phyloP scores from a whole-genome alignment of 305 asterid species.

The Ruellia speciosa region DNA sequence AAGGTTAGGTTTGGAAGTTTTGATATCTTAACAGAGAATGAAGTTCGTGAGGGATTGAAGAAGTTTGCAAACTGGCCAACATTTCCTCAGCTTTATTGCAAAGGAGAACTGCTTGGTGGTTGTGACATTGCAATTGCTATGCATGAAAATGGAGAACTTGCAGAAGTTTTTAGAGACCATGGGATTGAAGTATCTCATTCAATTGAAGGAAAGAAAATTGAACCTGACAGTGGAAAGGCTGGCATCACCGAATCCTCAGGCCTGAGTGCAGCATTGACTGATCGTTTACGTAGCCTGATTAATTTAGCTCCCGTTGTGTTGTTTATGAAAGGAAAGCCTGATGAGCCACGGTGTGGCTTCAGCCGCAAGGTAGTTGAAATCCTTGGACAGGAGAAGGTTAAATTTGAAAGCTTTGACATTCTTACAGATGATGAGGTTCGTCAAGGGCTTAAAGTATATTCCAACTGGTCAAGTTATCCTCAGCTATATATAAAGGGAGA shows the following conservation, averaged over 20 bases:
- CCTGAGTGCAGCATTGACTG: constrained; percentile 43
- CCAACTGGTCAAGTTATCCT: constrained; percentile 97
- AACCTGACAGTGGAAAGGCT: constrained; percentile 41
- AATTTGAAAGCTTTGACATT: constrained; percentile 71
- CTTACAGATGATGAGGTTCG: constrained; percentile 83
- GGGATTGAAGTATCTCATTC: constrained; percentile 39
- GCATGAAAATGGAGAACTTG: constrained; percentile 85
- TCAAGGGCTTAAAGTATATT: constrained; percentile 87
- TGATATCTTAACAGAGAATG: constrained; percentile 59
- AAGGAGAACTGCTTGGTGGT: constrained; percentile 94
- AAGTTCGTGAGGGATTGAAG: constrained; percentile 87
- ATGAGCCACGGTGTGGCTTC: constrained; percentile 85
- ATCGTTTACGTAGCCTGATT: constrained; percentile 51
- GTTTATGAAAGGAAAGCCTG: constrained; percentile 85
- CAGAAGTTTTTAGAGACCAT: constrained; percentile 57
- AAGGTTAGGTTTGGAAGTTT: constrained; percentile 76
- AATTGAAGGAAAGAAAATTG: constrained; percentile 26
- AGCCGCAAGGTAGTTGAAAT: constrained; percentile 89
- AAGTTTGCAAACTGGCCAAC: constrained; percentile 94
- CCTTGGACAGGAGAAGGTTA: constrained; percentile 62
- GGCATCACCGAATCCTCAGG: constrained; percentile 54
- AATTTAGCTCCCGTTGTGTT: constrained; percentile 61
- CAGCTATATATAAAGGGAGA: constrained; percentile 83
- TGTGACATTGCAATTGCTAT: constrained; percentile 72
- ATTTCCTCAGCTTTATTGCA: constrained; percentile 84